A percentile compares a stretch with the other conserved stretches of the same genome.
Evolutionary conservation across 164 flowering plant species (phyloP).

Genomic region (Magnolia officinalis): DNA sequence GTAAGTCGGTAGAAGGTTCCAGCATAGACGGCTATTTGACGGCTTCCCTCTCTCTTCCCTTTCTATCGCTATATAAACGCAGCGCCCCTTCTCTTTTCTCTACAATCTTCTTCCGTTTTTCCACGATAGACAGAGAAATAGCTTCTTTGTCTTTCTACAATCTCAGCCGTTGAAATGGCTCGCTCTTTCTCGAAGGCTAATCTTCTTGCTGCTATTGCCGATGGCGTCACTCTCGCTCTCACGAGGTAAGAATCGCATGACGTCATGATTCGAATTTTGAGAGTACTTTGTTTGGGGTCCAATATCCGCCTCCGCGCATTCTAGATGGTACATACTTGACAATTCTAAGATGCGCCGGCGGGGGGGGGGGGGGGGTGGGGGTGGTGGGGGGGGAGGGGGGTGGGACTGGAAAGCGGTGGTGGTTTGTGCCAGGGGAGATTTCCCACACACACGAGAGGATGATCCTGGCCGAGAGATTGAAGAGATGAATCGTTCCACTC

Average conservation of each 20-base stretch:
- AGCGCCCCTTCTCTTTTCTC: background rate
- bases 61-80: conserved; percentile 4
- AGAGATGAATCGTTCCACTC: too few relatives aligned
- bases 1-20: background rate
- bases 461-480: too few relatives aligned
- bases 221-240: conserved; percentile 32
- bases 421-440: too few relatives aligned
- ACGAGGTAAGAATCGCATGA: conserved; percentile 25
- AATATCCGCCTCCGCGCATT: too few relatives aligned
- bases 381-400: too few relatives aligned
- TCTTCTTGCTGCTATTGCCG: conserved; percentile 36
- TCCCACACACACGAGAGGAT: too few relatives aligned
- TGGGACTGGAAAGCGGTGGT: too few relatives aligned
- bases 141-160: background rate
- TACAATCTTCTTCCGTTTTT: background rate
- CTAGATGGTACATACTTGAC: too few relatives aligned
- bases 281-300: too few relatives aligned
- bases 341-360: too few relatives aligned
- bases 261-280: too few relatives aligned
- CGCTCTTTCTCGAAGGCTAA: conserved; percentile 52
- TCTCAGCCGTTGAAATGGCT: conserved; percentile 39
- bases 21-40: background rate
- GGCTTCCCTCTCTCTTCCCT: background rate
- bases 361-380: too few relatives aligned
- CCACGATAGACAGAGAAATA: background rate